Evolutionary conservation across 2,329 filamentous ascomycete species (phyloP).

Genomic region (Fusarium fracticaudum): DNA sequence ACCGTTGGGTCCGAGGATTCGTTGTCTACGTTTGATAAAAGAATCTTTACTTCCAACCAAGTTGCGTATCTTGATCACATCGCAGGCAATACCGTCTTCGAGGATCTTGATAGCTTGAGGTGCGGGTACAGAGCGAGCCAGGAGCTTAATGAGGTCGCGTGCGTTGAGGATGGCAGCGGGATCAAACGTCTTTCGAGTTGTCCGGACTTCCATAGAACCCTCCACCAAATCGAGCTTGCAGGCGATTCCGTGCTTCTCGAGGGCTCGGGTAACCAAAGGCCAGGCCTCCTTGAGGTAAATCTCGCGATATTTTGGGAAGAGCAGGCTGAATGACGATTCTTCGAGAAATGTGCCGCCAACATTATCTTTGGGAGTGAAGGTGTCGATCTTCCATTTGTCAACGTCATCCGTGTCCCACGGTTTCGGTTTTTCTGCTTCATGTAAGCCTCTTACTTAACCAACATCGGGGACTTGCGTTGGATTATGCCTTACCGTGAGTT

Average conservation of each 20-base stretch:
- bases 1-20: constrained; percentile 90
- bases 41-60: constrained; percentile 92
- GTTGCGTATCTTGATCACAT: constrained; percentile 94
- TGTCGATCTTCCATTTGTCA: constrained; percentile 90
- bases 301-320: constrained; percentile 85
- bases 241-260: constrained; percentile 88
- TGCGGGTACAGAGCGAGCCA: constrained; percentile 90
- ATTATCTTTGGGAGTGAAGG: constrained; percentile 89
- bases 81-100: constrained; percentile 89
- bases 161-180: constrained; percentile 94
- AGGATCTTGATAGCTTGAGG: constrained; percentile 95
- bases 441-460: not conserved
- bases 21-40: constrained; percentile 93
- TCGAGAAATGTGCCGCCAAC: constrained; percentile 85
- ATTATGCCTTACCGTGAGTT: constrained; percentile 66
- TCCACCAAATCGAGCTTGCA: constrained; percentile 95
- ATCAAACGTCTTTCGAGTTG: constrained; percentile 90
- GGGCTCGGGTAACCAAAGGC: constrained; percentile 86
- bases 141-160: constrained; percentile 90
- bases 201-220: constrained; percentile 94
- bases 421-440: constrained; percentile 73
- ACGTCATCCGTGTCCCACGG: constrained; percentile 97
- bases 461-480: not conserved
- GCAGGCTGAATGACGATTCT: constrained; percentile 47
- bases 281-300: constrained; percentile 91